Evolutionary conservation across 257 asterid species (phyloP), one percentile per base, ranked within the genome.

Genomic region (Solanum neorickii): DNA sequence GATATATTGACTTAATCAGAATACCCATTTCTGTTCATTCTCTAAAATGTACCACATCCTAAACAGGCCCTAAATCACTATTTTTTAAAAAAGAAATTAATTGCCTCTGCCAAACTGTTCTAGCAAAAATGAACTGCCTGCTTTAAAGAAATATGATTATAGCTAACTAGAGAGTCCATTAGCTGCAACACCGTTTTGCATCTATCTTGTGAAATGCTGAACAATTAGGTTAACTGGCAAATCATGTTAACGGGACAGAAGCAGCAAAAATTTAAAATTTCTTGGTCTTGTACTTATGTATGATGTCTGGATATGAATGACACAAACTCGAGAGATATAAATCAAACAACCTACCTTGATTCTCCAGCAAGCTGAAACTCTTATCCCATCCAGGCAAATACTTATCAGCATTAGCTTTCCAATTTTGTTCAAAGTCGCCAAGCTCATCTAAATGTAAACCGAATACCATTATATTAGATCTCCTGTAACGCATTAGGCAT

Each of bases 381-480:
- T 86, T 87, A 88, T 74, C 91, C 98, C 98, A 91, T 73, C 93
- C 98, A 39, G 98, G 97, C 1, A 96, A 91, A 82, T 90, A 86
- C 78, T 88, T 93, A 37, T 93, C 95, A 74, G 98, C 98, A 83
- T 80, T 90, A 60, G 25, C 88, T 88, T 93, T 95, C 98, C 98
- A 96, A 25, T 92, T 92, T 72, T 95, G 95, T 92, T 96, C 96
- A 41, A 96, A 96, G 78, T 92, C 91, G 29, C 88, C 35, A 88
- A 96, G 97, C 91, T 96, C 99, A 37, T 93, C 99, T 96, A 75
- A 16, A 68, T 82, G 65, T 47, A n/a, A 65, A 66, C 12, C 52
- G 16, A 66, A 73, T 39, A 82, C 66, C 87, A 86, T 72, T 72
- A 82, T 44, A 39, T 77, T 42, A 87, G 85, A 52, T 31, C 23